Evolutionary conservation across 2,329 filamentous ascomycete species (phyloP).

Genomic region (Fusarium odoratissimum): DNA sequence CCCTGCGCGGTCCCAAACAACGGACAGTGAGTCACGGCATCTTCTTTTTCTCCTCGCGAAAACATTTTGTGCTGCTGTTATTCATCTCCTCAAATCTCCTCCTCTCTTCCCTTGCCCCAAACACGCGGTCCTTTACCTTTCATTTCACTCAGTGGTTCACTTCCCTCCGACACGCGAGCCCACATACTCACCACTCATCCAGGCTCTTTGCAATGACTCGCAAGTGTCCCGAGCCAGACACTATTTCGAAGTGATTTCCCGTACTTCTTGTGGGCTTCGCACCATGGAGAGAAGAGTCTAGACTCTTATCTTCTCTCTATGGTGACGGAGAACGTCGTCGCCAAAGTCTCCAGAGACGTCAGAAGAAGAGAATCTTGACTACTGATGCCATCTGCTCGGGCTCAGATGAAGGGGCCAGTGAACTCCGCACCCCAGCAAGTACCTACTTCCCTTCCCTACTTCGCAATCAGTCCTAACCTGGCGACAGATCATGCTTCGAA

Average conservation of each 20-base stretch:
- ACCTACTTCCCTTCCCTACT: not conserved
- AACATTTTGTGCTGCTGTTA: not conserved
- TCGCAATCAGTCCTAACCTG: not conserved
- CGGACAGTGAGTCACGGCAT: not conserved
- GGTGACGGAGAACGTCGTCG: not conserved
- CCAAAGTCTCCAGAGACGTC: too few species aligned
- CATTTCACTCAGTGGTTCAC: not conserved
- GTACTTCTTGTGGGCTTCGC: not conserved
- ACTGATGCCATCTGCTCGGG: too few species aligned
- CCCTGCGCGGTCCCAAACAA: not conserved
- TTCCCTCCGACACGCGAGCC: not conserved
- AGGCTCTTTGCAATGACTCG: not conserved
- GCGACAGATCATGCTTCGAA: too few species aligned
- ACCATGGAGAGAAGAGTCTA: too few species aligned
- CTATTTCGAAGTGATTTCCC: not conserved
- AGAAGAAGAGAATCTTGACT: too few species aligned
- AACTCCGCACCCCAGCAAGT: conserved; percentile 53
- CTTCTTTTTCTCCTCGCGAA: not conserved
- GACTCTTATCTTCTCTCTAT: too few species aligned
- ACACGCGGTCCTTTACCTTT: not conserved
- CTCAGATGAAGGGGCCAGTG: too few species aligned
- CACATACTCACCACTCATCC: not conserved
- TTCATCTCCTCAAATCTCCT: not conserved
- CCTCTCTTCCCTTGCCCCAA: not conserved
- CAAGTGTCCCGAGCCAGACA: not conserved